Conservation (phyloP, 768 basidiomycete genomes). For the Suillus subaureus region DNA sequence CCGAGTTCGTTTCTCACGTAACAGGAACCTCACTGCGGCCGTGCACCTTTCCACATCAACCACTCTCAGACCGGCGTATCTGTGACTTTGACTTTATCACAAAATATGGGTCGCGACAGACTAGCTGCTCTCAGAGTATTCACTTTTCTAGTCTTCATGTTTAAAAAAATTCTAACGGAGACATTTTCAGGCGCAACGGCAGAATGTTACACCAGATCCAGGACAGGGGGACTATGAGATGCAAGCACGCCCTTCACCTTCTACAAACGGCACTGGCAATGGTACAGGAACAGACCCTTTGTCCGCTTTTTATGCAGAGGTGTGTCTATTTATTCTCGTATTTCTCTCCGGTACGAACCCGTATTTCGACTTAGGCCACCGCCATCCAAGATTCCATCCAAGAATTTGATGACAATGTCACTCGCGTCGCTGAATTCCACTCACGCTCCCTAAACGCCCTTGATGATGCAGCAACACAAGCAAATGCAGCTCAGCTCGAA, state of each 20-base stretch:
- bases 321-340: conserved; percentile 8
- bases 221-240: conserved; percentile 28
- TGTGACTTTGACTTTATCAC: conserved; percentile 3
- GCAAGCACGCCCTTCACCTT: conserved; percentile 20
- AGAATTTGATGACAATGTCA: conserved; percentile 48
- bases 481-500: conserved; percentile 51
- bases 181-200: conserved; percentile 61
- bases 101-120: conserved; percentile 66
- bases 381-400: conserved; percentile 49
- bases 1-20: conserved; percentile 5
- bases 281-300: conserved; percentile 14
- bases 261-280: conserved; percentile 31
- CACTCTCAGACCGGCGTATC: neutral
- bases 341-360: neutral
- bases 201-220: conserved; percentile 43
- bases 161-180: conserved; percentile 45
- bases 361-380: conserved; percentile 38
- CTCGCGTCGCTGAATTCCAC: conserved; percentile 50
- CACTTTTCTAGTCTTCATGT: conserved; percentile 62
- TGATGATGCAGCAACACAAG: conserved; percentile 46
- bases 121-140: conserved; percentile 82
- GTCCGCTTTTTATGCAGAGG: conserved; percentile 37
- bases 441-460: conserved; percentile 51
- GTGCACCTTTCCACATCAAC: neutral
- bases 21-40: neutral